Percentiles rank a stretch among this genome's conserved stretches.
Conservation (phyloP, 768 basidiomycete species). For the Termitomyces sp. region DNA sequence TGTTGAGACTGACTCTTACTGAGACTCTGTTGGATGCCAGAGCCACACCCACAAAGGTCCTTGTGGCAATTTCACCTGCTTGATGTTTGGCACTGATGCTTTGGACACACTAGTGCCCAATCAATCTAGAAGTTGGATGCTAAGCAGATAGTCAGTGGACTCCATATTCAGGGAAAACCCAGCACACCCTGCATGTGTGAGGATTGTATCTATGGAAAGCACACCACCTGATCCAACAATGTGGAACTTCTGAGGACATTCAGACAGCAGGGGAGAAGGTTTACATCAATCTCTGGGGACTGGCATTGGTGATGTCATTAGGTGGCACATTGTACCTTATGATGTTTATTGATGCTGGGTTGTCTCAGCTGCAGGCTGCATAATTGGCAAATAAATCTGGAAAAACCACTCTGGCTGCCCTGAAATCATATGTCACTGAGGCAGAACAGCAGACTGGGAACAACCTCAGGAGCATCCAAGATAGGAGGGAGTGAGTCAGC, state of each 20-base stretch:
- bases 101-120: neutral
- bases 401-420: neutral
- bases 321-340: too few relatives aligned
- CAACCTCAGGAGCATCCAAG: neutral
- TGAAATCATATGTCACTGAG: neutral
- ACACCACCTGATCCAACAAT: neutral
- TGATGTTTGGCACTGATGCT: neutral
- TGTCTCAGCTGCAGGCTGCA: neutral
- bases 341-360: neutral
- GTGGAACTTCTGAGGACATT: neutral
- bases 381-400: neutral
- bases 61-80: neutral
- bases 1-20: too few relatives aligned
- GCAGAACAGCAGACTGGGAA: neutral
- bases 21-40: too few relatives aligned
- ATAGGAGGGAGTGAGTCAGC: too few relatives aligned
- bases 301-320: too few relatives aligned
- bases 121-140: neutral
- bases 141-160: too few relatives aligned
- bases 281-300: too few relatives aligned
- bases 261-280: neutral
- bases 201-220: neutral
- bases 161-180: neutral
- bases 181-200: neutral
- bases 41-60: neutral